phyloP scores from a whole-genome alignment of 2,329 filamentous ascomycete species.

The Monilinia vaccinii-corymbosi region DNA sequence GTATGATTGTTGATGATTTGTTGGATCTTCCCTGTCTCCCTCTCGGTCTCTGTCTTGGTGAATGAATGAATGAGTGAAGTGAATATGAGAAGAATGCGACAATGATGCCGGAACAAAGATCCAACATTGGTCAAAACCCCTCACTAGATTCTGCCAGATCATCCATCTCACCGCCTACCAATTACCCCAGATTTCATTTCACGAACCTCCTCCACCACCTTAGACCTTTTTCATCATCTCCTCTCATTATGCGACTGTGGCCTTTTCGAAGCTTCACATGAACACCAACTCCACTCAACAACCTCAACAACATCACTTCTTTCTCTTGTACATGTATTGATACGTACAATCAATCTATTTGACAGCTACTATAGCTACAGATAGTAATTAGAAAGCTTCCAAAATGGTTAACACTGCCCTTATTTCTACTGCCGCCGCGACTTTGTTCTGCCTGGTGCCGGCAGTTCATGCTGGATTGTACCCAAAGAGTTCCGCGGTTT shows the following conservation, averaged over 20 bases:
- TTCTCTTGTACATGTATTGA: background rate
- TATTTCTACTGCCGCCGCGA: constrained; percentile 45
- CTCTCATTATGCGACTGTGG: constrained; percentile 11
- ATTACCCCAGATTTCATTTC: constrained; percentile 10
- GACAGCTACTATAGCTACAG: constrained; percentile 4
- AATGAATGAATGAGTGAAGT: background rate
- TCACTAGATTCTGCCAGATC: constrained; percentile 1
- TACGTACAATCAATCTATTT: background rate
- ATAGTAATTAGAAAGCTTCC: background rate
- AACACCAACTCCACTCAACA: background rate
- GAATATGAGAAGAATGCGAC: no score
- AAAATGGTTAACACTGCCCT: constrained; percentile 46
- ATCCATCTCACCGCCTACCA: background rate
- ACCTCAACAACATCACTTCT: background rate
- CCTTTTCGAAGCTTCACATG: constrained; percentile 5
- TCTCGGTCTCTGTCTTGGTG: background rate
- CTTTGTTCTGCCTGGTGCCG: constrained; percentile 57
- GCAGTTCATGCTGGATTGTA: constrained; percentile 62
- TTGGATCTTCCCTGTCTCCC: background rate
- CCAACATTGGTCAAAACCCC: background rate
- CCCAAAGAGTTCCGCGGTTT: constrained; percentile 74
- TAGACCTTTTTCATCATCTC: background rate
- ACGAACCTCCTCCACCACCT: no score
- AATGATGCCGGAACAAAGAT: no score
- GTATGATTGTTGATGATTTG: background rate